These are phyloP conservation scores for Capsicum pubescens DNA, from an alignment of 257 asterid species.

Conservation along the genomic window DNA sequence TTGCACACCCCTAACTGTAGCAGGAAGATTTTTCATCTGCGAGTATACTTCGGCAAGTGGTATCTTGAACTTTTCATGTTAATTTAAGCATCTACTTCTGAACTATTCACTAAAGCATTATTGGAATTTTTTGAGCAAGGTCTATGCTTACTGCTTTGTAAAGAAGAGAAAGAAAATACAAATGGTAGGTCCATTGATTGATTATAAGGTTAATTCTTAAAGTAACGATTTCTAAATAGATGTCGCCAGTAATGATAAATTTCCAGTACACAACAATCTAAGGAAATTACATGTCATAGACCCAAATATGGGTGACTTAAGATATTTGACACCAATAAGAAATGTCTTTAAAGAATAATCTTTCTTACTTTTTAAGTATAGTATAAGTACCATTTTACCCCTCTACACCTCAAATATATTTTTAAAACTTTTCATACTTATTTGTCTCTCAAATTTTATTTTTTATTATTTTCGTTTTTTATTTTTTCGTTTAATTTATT, in stretches of 20 bases:
- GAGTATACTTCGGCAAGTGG: conserved; percentile 75
- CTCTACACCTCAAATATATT: too few species aligned
- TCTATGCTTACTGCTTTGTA: neutral
- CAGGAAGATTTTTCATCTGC: conserved; percentile 79
- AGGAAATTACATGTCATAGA: too few species aligned
- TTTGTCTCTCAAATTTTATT: too few species aligned
- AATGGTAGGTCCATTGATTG: neutral
- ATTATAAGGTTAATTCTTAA: neutral
- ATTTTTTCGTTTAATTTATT: too few species aligned
- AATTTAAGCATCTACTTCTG: conserved; percentile 52
- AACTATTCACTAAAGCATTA: conserved; percentile 53
- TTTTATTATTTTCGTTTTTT: too few species aligned
- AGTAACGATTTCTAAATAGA: neutral
- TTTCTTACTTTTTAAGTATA: too few species aligned
- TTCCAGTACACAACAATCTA: neutral
- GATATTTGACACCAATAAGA: too few species aligned
- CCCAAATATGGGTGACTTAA: too few species aligned
- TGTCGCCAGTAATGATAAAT: neutral
- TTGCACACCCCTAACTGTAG: conserved; percentile 39
- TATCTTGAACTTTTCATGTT: conserved; percentile 74
- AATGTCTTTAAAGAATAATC: too few species aligned
- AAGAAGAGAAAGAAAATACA: neutral
- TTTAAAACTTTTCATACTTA: too few species aligned
- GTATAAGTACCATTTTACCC: too few species aligned
- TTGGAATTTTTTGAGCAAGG: neutral